Evolutionary conservation across 2,329 filamentous ascomycete species (phyloP), one percentile per base, ranked within the genome.

Genomic region (Colletotrichum phormii): DNA sequence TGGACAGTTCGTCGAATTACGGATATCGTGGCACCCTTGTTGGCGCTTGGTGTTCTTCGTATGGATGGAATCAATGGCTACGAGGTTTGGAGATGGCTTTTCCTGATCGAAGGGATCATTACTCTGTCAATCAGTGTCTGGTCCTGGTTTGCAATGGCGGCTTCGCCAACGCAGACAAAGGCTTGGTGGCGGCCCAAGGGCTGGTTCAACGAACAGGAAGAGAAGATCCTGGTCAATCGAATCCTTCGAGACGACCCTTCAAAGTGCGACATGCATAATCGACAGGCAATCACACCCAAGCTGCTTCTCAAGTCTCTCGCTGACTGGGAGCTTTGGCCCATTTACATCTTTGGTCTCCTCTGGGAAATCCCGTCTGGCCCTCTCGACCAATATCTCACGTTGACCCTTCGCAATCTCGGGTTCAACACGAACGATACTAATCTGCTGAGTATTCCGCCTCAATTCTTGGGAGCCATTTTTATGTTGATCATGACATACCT

Each of bases 141-240:
- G 74, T 79, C 80, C 2, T 78, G 78, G 75, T 80, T 81, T 63
- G 75, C 77, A 58, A 80, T 81, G 75, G 77, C 77, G 5, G 76
- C 80, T 0, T 79, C 78, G 0, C 79, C 80, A 5, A 81, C 80
- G 0, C 78, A 81, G 69, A 88, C 86, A 0, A 84, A 82, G 49
- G 84, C 82, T 6, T 85, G 83, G 81, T 86, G 84, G 72, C 82
- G 86, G 29, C 85, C 85, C 13, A 82, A 86, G 13, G 88, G 88
- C 0, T 91, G 88, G 86, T 91, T 90, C 77, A 87, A 79, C 2
- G 86, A 89, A 61, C 82, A 84, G 2, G 89, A 90, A 74, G 88
- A 91, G 73, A 85, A 84, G 74, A 90, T 91, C 59, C 84, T 90
- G 60, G 86, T 91, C 26, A 91, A 90, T 74, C 81, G 88, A 0